Conservation (phyloP, 2,329 filamentous ascomycete genomes). For the Zalaria sp. region DNA sequence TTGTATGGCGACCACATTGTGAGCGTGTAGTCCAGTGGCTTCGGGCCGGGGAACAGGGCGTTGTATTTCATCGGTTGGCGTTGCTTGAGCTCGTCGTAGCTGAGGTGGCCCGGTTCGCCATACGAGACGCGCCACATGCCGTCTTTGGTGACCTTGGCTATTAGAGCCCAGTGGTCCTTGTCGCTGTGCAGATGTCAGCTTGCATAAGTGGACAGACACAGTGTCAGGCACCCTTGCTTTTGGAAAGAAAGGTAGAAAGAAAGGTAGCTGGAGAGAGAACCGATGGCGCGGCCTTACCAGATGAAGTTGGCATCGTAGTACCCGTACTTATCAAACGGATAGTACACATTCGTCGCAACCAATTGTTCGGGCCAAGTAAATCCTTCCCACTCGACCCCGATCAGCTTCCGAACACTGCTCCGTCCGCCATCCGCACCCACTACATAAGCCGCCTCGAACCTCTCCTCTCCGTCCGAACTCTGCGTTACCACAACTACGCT, state of each 20-base stretch:
- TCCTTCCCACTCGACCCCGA: too few species aligned
- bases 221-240: conserved; percentile 1
- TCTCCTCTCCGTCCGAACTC: too few species aligned
- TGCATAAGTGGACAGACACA: background rate
- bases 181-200: conserved; percentile 4
- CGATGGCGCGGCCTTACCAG: too few species aligned
- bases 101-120: conserved; percentile 17
- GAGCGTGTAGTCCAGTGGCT: conserved; percentile 16
- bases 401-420: too few species aligned
- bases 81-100: conserved; percentile 8
- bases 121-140: conserved; percentile 26
- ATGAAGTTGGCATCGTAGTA: too few species aligned
- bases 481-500: too few species aligned
- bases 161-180: conserved; percentile 15
- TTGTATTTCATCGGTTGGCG: conserved; percentile 10
- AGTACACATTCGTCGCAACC: too few species aligned
- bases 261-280: too few species aligned
- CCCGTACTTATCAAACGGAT: too few species aligned
- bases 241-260: conserved; percentile 4
- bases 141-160: conserved; percentile 11
- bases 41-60: conserved; percentile 9
- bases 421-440: too few species aligned
- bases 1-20: conserved; percentile 23
- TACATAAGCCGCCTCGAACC: too few species aligned
- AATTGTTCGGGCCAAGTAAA: too few species aligned